Percentiles rank a stretch among this genome's conserved stretches.
Evolutionary conservation across 768 basidiomycete species (phyloP).

Genomic region (Cubamyces lactineus): DNA sequence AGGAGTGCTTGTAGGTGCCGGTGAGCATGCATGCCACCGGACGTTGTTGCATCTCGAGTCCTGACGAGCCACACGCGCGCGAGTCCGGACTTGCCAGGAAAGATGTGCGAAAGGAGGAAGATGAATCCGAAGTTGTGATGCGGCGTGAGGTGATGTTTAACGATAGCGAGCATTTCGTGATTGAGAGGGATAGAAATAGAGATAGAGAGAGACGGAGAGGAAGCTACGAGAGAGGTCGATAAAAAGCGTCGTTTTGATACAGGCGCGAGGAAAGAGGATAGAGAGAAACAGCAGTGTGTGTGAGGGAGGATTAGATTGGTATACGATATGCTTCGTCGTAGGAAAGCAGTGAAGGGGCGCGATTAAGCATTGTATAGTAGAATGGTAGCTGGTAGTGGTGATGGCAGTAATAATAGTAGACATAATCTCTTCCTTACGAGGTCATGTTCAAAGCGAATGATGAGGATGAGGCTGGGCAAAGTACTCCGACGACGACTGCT

Average conservation of each 20-base stretch:
- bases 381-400: neutral
- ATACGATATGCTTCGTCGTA: conserved; percentile 7
- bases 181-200: conserved; percentile 1
- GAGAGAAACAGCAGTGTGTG: conserved; percentile 1
- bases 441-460: conserved; percentile 18
- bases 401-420: neutral
- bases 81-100: conserved; percentile 7
- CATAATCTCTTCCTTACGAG: neutral
- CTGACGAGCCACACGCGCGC: neutral
- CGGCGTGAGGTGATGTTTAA: conserved; percentile 17
- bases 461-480: conserved; percentile 17
- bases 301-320: conserved; percentile 8
- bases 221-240: conserved; percentile 8
- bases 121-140: neutral
- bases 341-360: neutral
- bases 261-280: conserved; percentile 1
- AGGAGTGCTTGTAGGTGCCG: neutral
- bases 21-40: neutral
- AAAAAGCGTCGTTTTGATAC: conserved; percentile 22
- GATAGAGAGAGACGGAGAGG: neutral
- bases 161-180: conserved; percentile 20
- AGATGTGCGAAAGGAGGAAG: neutral
- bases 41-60: too few relatives aligned
- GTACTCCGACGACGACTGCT: conserved; percentile 13
- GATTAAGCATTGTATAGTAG: neutral